phyloP scores from a whole-genome alignment of 179 eudicot species.

The Beta lomatogona region DNA sequence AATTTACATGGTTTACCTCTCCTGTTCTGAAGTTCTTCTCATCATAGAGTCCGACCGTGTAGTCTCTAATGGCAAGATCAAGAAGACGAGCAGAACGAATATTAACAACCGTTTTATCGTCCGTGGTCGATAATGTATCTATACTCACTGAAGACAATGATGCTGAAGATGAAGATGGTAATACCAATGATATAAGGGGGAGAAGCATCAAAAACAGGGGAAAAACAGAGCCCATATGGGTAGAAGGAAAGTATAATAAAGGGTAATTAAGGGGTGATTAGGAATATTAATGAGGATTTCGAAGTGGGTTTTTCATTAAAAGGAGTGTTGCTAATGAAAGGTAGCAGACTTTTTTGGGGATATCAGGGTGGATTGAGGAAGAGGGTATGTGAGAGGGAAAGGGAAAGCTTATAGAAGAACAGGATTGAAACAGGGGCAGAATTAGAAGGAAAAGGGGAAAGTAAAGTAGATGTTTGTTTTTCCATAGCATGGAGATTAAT shows the following conservation, averaged over 20 bases:
- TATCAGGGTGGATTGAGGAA: slow-evolving; percentile 19
- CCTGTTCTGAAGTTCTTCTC: slow-evolving; percentile 55
- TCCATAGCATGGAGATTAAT: slow-evolving; percentile 21
- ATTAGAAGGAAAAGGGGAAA: slow-evolving; percentile 13
- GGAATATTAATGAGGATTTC: slow-evolving; percentile 10
- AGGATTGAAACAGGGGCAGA: slow-evolving; percentile 25
- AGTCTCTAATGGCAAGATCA: slow-evolving; percentile 76
- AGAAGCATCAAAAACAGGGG: slow-evolving; percentile 39
- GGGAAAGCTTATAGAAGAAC: slow-evolving; percentile 24
- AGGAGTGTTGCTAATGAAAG: slow-evolving; percentile 24
- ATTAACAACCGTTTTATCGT: slow-evolving; percentile 29
- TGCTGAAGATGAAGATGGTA: slow-evolving; percentile 25
- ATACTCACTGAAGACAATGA: slow-evolving; percentile 21
- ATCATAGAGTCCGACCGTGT: slow-evolving; percentile 50
- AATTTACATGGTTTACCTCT: slow-evolving; percentile 35
- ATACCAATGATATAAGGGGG: slow-evolving; percentile 18
- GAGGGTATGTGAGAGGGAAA: slow-evolving; percentile 6
- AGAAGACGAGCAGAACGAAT: slow-evolving; percentile 66
- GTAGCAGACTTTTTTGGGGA: slow-evolving; percentile 19
- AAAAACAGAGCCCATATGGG: slow-evolving; percentile 52
- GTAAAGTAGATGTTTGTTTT: slow-evolving; percentile 33
- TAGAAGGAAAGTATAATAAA: background rate
- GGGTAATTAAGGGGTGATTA: slow-evolving; percentile 12
- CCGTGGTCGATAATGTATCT: slow-evolving; percentile 15
- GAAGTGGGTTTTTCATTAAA: slow-evolving; percentile 24